Evolutionary conservation across 2,329 filamentous ascomycete genomes (phyloP), one percentile per base, ranked within the genome.

Genomic region (Phialocephala subalpina): DNA sequence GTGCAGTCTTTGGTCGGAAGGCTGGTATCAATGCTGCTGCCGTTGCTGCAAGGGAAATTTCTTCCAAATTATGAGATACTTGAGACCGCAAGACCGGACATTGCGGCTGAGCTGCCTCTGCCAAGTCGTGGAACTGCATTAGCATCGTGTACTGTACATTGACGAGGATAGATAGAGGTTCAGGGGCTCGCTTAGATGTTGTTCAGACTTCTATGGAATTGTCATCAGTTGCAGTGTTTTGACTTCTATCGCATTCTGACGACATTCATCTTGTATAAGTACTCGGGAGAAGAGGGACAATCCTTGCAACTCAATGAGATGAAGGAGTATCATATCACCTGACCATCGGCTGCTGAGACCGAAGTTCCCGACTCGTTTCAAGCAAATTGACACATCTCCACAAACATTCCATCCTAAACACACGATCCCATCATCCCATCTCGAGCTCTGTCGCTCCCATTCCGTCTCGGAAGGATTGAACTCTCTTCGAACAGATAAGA

Each of bases 1-100:
- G 87, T 0, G 80, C 85, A 0, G 85, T 89, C 0, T 82, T 83
- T 76, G 81, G 82, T 0, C 75, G 80, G 18, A 77, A 76, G 58
- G 81, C 81, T 35, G 81, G 82, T 0, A 72, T 63, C 40, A 74
- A 73, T 7, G 79, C 79, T 14, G 79, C 78, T 53, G 25, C 25
- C 4, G 12, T 53, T 53, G 49, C 49, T 42, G 38, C 12, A 42
- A 42, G 38, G 38, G 38, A n/a, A n/a, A 5, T 42, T 5, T 6
- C 38, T 14, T n/a, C 38, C 38, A 42, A 42, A 12, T 42, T 42
- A 42, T 42, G n/a, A 49, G 45, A 49, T 5, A 49, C 2, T 6
- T 25, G 45, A 12, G n/a, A 1, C 7, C 16, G 6, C 12, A 6
- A 42, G 40, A 42, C 40, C 5, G 16, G 8, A 33, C 29, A 33